Conservation (phyloP, 352 stramenopile genomes). For the Pelagophyceae sp. region DNA sequence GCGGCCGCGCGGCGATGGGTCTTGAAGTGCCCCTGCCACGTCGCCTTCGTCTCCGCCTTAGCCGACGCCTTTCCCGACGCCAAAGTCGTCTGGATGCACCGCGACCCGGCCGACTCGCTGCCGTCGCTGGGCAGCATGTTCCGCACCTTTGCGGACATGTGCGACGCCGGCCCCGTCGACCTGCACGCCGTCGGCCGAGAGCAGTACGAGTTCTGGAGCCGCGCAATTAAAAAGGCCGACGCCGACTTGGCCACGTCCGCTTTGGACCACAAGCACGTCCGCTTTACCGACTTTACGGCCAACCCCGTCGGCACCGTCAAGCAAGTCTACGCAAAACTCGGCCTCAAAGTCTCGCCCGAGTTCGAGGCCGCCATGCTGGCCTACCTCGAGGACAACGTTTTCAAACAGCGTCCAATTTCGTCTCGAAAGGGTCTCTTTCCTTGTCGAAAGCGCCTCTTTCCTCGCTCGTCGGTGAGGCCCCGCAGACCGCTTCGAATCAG, state of each 20-base stretch:
- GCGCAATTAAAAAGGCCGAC: neutral
- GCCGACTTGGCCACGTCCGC: neutral
- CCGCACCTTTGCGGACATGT: slow-evolving; percentile 18
- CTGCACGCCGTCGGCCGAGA: neutral
- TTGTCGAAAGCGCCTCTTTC: too few species aligned
- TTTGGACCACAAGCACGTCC: slow-evolving; percentile 21
- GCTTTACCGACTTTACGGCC: slow-evolving; percentile 27
- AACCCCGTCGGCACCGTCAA: slow-evolving; percentile 29
- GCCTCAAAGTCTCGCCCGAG: slow-evolving; percentile 27
- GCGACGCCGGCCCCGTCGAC: neutral
- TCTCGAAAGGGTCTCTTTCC: too few species aligned
- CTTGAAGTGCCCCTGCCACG: slow-evolving; percentile 39
- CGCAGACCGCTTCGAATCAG: too few species aligned
- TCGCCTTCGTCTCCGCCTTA: slow-evolving; percentile 29
- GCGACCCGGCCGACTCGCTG: neutral
- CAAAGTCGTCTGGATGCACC: slow-evolving; percentile 33
- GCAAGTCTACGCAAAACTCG: slow-evolving; percentile 26
- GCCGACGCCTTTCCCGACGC: slow-evolving; percentile 33
- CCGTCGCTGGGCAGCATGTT: slow-evolving; percentile 14
- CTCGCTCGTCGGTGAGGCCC: too few species aligned
- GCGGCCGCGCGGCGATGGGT: slow-evolving; percentile 21
- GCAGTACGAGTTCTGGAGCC: slow-evolving; percentile 6
- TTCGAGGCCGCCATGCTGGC: slow-evolving; percentile 24
- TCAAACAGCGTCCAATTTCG: too few species aligned
- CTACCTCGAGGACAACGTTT: slow-evolving; percentile 31